Conservation (phyloP, 371 early-diverging fungal species). For the Synchytrium microbalum region DNA sequence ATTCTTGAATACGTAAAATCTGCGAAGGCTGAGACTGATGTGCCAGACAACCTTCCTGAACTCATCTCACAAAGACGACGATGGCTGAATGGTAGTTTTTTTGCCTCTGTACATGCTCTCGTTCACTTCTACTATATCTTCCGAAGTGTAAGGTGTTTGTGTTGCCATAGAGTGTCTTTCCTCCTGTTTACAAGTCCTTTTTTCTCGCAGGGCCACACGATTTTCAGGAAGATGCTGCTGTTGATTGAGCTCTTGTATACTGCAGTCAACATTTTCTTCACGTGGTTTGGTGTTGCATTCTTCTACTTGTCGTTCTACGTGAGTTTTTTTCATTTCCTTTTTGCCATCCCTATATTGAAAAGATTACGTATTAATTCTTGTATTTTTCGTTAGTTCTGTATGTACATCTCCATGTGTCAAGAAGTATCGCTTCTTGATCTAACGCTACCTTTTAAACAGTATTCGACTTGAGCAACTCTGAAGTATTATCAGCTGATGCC, state of each 20-base stretch:
- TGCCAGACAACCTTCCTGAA: slow-evolving; percentile 57
- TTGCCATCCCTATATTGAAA: too few relatives aligned
- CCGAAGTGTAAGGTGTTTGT: too few relatives aligned
- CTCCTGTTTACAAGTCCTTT: too few relatives aligned
- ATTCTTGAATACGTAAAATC: slow-evolving; percentile 56
- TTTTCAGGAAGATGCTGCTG: slow-evolving; percentile 53
- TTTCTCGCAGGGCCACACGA: slow-evolving; percentile 52
- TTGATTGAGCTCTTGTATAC: slow-evolving; percentile 58
- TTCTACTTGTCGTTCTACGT: slow-evolving; percentile 6
- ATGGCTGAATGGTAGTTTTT: slow-evolving; percentile 68
- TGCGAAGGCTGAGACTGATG: slow-evolving; percentile 67
- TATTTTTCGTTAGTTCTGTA: too few relatives aligned
- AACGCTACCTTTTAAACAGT: too few relatives aligned
- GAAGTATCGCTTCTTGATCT: too few relatives aligned
- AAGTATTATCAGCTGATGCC: too few relatives aligned
- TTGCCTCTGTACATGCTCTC: slow-evolving; percentile 56
- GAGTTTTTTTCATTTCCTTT: too few relatives aligned
- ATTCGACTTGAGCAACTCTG: too few relatives aligned
- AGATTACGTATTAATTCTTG: too few relatives aligned
- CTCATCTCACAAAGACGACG: slow-evolving; percentile 55
- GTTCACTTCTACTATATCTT: slow-evolving; percentile 70
- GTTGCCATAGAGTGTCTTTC: too few relatives aligned
- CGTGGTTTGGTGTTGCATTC: slow-evolving; percentile 65
- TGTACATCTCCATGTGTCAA: too few relatives aligned
- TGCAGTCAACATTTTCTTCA: slow-evolving; percentile 53